Evolutionary conservation across 208 protist species (phyloP).

Genomic region (Acanthamoeba sp.): DNA sequence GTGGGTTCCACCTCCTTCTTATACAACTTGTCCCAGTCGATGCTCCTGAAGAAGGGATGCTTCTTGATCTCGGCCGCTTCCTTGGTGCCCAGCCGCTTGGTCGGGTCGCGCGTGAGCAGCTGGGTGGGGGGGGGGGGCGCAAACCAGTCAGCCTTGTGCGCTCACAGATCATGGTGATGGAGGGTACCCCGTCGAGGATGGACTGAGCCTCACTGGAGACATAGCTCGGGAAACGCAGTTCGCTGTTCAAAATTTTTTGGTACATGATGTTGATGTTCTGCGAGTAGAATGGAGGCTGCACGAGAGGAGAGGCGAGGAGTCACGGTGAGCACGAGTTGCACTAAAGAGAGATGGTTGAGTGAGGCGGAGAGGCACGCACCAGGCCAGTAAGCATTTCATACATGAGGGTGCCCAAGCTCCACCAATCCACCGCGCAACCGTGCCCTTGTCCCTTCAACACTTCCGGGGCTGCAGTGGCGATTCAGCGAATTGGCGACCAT

Average conservation of each 20-base stretch:
- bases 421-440: conserved; percentile 92
- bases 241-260: conserved; percentile 81
- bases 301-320: background rate
- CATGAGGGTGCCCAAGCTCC: conserved; percentile 89
- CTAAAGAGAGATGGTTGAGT: background rate
- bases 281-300: conserved; percentile 83
- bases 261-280: conserved; percentile 88
- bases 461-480: conserved; percentile 79
- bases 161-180: background rate
- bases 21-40: conserved; percentile 85
- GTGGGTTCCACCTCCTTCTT: conserved; percentile 80
- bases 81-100: conserved; percentile 74
- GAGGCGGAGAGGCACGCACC: background rate
- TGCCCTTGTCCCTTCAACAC: conserved; percentile 87
- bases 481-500: background rate
- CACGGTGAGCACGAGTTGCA: background rate
- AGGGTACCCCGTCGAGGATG: conserved; percentile 80
- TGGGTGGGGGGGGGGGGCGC: background rate
- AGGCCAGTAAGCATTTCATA: conserved; percentile 92
- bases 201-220: conserved; percentile 73
- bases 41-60: conserved; percentile 84
- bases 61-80: conserved; percentile 28
- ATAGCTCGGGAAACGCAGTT: conserved; percentile 76
- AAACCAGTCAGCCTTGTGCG: background rate
- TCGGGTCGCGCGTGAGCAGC: conserved; percentile 81